Conservation (phyloP, 495 filamentous ascomycete species). For the Neurospora sp. region DNA sequence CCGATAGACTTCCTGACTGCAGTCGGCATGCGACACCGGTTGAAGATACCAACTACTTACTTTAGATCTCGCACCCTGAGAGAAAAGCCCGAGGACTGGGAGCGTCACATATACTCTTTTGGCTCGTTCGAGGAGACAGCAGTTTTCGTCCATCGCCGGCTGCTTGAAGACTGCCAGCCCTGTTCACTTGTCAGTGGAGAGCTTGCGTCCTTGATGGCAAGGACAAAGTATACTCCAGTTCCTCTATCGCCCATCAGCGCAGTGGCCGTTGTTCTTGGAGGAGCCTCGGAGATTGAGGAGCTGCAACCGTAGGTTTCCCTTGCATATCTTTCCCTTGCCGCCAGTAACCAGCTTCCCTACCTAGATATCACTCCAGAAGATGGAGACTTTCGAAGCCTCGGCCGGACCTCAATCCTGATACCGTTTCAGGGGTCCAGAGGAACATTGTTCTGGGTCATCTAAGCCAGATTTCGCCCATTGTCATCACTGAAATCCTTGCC, state of each 20-base stretch:
- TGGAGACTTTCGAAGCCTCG: neutral
- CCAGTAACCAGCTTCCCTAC: neutral
- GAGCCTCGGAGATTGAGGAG: neutral
- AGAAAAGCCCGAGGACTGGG: conserved; percentile 50
- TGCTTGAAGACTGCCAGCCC: neutral
- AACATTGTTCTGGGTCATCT: conserved; percentile 47
- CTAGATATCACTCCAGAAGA: neutral
- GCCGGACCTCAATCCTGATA: conserved; percentile 5
- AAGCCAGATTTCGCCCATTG: conserved; percentile 51
- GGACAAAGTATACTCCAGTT: neutral
- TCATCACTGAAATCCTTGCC: conserved; percentile 54
- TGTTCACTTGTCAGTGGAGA: neutral
- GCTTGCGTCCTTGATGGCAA: neutral
- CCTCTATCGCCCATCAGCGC: neutral
- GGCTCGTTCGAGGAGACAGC: conserved; percentile 27
- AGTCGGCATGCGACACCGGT: conserved; percentile 43
- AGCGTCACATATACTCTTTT: conserved; percentile 43
- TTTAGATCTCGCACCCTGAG: conserved; percentile 48
- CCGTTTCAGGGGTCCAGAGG: conserved; percentile 44
- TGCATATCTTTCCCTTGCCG: neutral
- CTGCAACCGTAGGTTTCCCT: neutral
- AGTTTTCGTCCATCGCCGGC: neutral
- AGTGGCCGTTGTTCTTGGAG: neutral
- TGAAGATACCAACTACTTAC: conserved; percentile 48
- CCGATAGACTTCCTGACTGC: conserved; percentile 48